A percentile compares a stretch with the other conserved stretches of the same genome.
phyloP scores from a whole-genome alignment of 2,329 filamentous ascomycete species.

The Claviceps lovelessii region DNA sequence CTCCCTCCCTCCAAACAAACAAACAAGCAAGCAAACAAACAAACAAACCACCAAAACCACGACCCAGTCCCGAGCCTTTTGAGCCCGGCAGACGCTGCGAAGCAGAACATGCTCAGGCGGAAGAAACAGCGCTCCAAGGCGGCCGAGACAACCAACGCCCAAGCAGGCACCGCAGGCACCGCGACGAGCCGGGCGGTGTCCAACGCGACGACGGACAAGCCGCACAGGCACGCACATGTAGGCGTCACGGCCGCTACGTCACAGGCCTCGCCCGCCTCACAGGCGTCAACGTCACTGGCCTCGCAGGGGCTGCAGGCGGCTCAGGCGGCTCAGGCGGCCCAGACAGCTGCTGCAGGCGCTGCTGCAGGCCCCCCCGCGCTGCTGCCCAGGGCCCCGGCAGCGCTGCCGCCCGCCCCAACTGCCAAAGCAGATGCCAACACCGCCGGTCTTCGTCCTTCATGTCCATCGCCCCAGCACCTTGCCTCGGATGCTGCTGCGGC shows the following conservation, averaged over 20 bases:
- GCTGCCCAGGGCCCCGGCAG: neutral
- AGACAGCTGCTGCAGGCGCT: neutral
- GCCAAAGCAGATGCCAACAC: neutral
- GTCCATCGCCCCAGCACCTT: neutral
- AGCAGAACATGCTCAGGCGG: constrained; percentile 17
- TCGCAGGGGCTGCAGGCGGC: neutral
- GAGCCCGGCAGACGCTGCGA: neutral
- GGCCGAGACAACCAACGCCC: constrained; percentile 3
- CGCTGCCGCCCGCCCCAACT: neutral
- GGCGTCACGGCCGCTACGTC: constrained; percentile 2
- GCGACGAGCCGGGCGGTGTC: constrained; percentile 8
- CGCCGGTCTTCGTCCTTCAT: neutral
- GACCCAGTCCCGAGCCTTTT: neutral
- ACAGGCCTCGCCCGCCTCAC: neutral
- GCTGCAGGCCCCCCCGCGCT: neutral
- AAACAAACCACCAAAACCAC: too few species aligned
- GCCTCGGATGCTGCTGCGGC: neutral
- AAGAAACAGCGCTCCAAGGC: constrained; percentile 20
- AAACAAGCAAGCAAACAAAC: too few species aligned
- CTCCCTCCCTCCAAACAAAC: too few species aligned
- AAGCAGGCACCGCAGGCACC: neutral
- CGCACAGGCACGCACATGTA: neutral
- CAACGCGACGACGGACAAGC: neutral
- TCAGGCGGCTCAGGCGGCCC: neutral
- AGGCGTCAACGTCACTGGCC: neutral